These are phyloP conservation scores for Phytophthora multivora DNA, from an alignment of 352 stramenopile genomes.

Conservation along the genomic window DNA sequence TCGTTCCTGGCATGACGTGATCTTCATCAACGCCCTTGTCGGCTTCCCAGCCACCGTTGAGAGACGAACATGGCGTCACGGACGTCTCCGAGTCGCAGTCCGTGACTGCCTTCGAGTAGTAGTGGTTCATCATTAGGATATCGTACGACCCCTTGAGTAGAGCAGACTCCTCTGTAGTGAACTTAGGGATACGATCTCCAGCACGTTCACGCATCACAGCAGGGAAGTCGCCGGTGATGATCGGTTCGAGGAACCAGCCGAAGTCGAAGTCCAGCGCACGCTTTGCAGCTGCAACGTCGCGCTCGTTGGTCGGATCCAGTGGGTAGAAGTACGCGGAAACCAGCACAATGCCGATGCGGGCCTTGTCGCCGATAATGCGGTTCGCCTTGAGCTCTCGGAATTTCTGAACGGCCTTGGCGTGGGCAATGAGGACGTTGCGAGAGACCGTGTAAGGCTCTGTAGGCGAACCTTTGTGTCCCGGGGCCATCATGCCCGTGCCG, in stretches of 20 bases:
- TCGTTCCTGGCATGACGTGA: constrained; percentile 41
- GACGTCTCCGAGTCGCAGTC: constrained; percentile 44
- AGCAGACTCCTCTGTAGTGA: constrained; percentile 75
- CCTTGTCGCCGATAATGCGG: constrained; percentile 32
- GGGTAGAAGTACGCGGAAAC: constrained; percentile 67
- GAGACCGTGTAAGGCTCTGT: constrained; percentile 42
- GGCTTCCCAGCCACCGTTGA: constrained; percentile 42
- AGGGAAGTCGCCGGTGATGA: constrained; percentile 92
- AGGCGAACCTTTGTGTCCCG: constrained; percentile 32
- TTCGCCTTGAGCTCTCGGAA: constrained; percentile 51
- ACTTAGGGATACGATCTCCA: constrained; percentile 80
- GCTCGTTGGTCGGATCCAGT: constrained; percentile 52
- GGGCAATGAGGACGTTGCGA: constrained; percentile 89
- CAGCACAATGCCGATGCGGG: constrained; percentile 89
- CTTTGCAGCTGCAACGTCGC: constrained; percentile 52
- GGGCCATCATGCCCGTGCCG: constrained; percentile 51
- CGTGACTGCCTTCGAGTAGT: constrained; percentile 55
- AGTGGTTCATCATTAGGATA: constrained; percentile 95
- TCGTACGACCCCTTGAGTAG: constrained; percentile 86
- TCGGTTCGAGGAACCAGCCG: constrained; percentile 87
- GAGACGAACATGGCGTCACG: constrained; percentile 31
- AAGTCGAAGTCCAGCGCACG: constrained; percentile 82
- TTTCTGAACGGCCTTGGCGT: constrained; percentile 80
- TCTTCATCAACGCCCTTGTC: constrained; percentile 47
- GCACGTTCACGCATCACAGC: constrained; percentile 85